phyloP scores from a whole-genome alignment of 345 rosid species.

The Salix suchowensis region DNA sequence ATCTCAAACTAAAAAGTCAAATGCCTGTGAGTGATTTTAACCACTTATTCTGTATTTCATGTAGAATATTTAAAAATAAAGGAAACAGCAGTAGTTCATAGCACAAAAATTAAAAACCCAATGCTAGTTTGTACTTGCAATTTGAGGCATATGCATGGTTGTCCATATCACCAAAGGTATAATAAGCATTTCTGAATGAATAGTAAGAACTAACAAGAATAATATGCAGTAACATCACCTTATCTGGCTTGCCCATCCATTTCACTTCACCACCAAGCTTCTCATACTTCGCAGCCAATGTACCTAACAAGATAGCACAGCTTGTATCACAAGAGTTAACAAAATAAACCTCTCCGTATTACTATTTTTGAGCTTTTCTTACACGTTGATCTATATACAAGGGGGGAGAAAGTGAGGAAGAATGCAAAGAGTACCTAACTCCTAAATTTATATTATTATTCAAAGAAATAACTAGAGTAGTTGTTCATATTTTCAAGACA shows the following conservation, averaged over 20 bases:
- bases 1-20: not conserved
- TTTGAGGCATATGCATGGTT: not conserved
- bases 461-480: not conserved
- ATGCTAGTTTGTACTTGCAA: not conserved
- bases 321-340: not conserved
- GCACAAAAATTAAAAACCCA: not conserved
- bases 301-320: constrained; percentile 34
- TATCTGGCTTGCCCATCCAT: constrained; percentile 96
- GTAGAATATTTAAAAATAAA: not conserved
- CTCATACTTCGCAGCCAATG: constrained; percentile 80
- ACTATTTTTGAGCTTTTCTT: not conserved
- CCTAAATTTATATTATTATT: not conserved
- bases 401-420: not conserved
- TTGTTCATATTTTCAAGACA: not conserved
- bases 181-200: not conserved
- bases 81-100: not conserved
- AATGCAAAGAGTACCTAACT: not conserved
- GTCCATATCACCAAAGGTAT: not conserved
- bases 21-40: not conserved
- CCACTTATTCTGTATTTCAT: not conserved
- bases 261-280: constrained; percentile 86
- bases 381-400: not conserved
- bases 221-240: constrained; percentile 37
- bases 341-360: not conserved
- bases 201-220: not conserved